Evolutionary conservation across 2,329 filamentous ascomycete genomes (phyloP).

Genomic region (Xylariomycetidae sp.): DNA sequence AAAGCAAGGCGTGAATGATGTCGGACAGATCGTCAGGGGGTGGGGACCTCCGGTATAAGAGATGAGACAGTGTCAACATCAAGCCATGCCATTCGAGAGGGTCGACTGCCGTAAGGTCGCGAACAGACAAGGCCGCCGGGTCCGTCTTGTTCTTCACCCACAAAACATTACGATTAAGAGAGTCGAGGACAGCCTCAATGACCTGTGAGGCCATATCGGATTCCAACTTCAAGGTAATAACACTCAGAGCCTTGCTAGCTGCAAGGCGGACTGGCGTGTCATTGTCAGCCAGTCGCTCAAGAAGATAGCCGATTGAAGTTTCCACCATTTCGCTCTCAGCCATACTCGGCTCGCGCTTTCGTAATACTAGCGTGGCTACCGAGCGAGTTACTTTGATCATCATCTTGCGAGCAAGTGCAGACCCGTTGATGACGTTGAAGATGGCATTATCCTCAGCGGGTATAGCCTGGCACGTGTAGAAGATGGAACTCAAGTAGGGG

Average conservation of each 20-base stretch:
- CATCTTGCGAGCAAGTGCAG: slow-evolving; percentile 75
- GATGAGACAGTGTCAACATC: slow-evolving; percentile 79
- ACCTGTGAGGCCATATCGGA: slow-evolving; percentile 80
- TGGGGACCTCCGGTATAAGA: slow-evolving; percentile 80
- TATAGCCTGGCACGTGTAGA: slow-evolving; percentile 58
- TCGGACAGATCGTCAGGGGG: slow-evolving; percentile 65
- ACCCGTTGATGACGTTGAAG: slow-evolving; percentile 56
- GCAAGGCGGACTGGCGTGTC: slow-evolving; percentile 89
- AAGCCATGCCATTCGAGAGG: slow-evolving; percentile 88
- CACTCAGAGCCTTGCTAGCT: slow-evolving; percentile 86
- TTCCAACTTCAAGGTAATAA: slow-evolving; percentile 77
- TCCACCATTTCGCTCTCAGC: slow-evolving; percentile 60
- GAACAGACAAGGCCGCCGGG: slow-evolving; percentile 29
- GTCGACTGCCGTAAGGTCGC: slow-evolving; percentile 71
- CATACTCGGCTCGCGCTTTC: slow-evolving; percentile 40
- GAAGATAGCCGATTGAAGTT: slow-evolving; percentile 73
- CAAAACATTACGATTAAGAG: slow-evolving; percentile 54
- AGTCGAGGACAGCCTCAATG: slow-evolving; percentile 79
- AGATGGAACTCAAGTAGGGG: slow-evolving; percentile 60
- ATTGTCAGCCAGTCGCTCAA: slow-evolving; percentile 75
- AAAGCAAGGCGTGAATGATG: slow-evolving; percentile 71
- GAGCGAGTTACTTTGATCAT: slow-evolving; percentile 82
- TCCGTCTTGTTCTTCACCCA: slow-evolving; percentile 38
- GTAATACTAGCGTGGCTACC: slow-evolving; percentile 62
- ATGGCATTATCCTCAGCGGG: slow-evolving; percentile 44